Conservation (phyloP, 768 basidiomycete genomes). For the Rhizopogon rudus region DNA sequence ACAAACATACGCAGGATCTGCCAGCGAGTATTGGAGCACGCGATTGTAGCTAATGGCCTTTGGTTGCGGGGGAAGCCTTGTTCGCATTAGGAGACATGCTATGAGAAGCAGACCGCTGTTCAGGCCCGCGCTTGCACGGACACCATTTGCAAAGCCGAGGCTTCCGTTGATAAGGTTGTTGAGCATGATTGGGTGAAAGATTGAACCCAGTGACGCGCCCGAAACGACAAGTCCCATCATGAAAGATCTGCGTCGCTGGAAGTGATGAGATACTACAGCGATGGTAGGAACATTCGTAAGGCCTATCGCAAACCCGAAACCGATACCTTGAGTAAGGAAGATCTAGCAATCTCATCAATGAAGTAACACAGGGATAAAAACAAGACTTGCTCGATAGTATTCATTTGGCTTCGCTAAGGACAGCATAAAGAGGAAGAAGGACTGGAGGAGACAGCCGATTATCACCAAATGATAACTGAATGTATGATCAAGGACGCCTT, state of each 20-base stretch:
- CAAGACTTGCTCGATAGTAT: conserved; percentile 29
- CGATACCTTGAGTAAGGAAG: conserved; percentile 41
- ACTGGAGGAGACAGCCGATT: conserved; percentile 38
- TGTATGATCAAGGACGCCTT: neutral
- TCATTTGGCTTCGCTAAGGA: conserved; percentile 34
- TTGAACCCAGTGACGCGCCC: conserved; percentile 29
- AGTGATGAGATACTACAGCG: conserved; percentile 42
- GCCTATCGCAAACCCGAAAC: conserved; percentile 40
- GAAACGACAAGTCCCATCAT: conserved; percentile 39
- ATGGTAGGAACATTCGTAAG: conserved; percentile 40
- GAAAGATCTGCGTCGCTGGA: conserved; percentile 33
- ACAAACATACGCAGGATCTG: conserved; percentile 20
- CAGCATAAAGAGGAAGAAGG: conserved; percentile 39
- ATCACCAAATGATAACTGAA: conserved; percentile 39
- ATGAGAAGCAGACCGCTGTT: conserved; percentile 31
- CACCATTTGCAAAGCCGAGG: conserved; percentile 37
- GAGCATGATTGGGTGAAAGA: conserved; percentile 23
- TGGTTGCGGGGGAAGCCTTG: conserved; percentile 31
- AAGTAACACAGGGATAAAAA: neutral
- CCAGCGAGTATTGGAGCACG: conserved; percentile 10
- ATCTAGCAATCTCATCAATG: conserved; percentile 19
- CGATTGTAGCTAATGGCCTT: conserved; percentile 9
- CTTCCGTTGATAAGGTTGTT: conserved; percentile 15
- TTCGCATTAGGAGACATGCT: conserved; percentile 30
- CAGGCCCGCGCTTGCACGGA: conserved; percentile 39